A percentile compares a stretch with the other conserved stretches of the same genome.
These are phyloP conservation scores for Agrocybe chaxingu DNA, from an alignment of 768 basidiomycete genomes.

Conservation along the genomic window DNA sequence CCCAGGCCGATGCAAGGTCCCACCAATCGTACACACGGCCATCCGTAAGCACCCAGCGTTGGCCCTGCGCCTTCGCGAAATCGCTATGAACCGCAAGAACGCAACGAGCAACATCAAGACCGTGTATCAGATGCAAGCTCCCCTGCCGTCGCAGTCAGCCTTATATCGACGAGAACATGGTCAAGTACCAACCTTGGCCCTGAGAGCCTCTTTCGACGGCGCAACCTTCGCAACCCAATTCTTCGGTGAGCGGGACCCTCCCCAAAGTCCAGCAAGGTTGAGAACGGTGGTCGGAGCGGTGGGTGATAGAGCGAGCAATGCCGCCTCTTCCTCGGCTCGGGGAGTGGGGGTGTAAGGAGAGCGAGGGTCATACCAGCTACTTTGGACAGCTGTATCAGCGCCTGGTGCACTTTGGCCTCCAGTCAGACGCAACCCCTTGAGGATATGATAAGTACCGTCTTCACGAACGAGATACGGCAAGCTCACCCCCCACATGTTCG, in stretches of 20 bases:
- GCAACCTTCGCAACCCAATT: constrained; percentile 57
- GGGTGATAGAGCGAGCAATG: constrained; percentile 45
- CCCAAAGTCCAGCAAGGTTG: constrained; percentile 64
- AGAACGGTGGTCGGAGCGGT: constrained; percentile 48
- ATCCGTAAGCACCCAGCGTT: constrained; percentile 57
- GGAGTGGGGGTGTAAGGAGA: constrained; percentile 41
- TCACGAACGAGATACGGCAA: neutral
- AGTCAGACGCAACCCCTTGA: constrained; percentile 14
- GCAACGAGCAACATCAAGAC: constrained; percentile 54
- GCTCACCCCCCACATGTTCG: constrained; percentile 61
- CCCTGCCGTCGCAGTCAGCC: constrained; percentile 29
- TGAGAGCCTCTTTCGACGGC: constrained; percentile 51
- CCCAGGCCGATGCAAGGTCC: constrained; percentile 61
- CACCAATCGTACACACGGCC: constrained; percentile 65
- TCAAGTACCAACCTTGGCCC: constrained; percentile 34
- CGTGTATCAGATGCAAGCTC: constrained; percentile 62
- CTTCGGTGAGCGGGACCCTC: constrained; percentile 42
- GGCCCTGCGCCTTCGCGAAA: constrained; percentile 40
- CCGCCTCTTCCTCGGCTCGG: constrained; percentile 50
- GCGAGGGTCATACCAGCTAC: constrained; percentile 50
- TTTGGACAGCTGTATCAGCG: constrained; percentile 8
- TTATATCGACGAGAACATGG: neutral
- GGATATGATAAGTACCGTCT: neutral
- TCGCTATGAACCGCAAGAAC: constrained; percentile 54
- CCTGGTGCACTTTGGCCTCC: too few relatives aligned